Evolutionary conservation across 148 eudicot genomes (phyloP).

Genomic region (Rheum nobile): DNA sequence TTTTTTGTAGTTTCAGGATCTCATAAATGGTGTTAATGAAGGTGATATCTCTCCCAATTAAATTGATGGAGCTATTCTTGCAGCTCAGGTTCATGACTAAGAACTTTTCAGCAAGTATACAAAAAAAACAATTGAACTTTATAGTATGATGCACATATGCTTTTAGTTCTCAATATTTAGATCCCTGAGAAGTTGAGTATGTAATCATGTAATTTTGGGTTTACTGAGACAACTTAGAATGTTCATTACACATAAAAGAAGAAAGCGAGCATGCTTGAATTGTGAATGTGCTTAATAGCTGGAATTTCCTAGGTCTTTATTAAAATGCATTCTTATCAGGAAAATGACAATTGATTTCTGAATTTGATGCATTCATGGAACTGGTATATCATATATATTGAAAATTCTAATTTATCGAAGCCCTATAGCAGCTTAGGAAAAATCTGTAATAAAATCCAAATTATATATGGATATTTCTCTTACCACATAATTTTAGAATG

Average conservation of each 20-base stretch:
- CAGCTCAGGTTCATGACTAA: conserved; percentile 58
- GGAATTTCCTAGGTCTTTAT: not conserved
- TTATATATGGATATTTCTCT: not conserved
- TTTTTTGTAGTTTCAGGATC: conserved; percentile 64
- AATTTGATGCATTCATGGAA: not conserved
- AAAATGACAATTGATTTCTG: not conserved
- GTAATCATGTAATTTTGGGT: not conserved
- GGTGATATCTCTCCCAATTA: conserved; percentile 52
- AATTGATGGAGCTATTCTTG: conserved; percentile 56
- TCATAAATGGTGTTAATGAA: conserved; percentile 53
- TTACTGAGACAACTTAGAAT: not conserved
- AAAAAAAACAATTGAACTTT: not conserved
- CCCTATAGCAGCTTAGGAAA: not conserved
- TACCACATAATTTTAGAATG: no score
- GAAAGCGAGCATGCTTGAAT: not conserved
- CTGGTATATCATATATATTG: not conserved
- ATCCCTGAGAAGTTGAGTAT: not conserved
- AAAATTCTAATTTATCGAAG: not conserved
- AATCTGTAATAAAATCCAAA: no score
- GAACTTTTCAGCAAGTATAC: not conserved
- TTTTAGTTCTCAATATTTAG: not conserved
- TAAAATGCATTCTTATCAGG: not conserved
- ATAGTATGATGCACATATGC: not conserved
- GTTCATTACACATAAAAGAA: not conserved
- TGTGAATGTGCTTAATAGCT: not conserved